These are phyloP conservation scores for Viola odorata DNA, from an alignment of 345 rosid species.

Conservation along the genomic window DNA sequence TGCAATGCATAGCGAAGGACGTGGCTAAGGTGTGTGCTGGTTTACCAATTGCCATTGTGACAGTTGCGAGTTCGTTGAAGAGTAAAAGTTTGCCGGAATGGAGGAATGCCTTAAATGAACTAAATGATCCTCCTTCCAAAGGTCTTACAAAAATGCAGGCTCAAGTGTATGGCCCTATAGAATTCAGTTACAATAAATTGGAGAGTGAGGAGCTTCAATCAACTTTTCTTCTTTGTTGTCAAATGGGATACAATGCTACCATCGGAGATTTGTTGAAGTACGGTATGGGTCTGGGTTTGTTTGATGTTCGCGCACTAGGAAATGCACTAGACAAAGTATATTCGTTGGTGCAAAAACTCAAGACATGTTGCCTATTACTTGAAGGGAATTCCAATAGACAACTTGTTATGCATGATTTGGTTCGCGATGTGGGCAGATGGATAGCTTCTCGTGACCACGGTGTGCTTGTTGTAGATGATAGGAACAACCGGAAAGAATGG, in stretches of 20 bases:
- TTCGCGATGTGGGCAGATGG: constrained; percentile 18
- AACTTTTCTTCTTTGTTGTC: constrained; percentile 22
- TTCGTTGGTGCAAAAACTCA: constrained; percentile 17
- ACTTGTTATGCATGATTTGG: constrained; percentile 25
- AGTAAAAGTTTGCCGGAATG: constrained; percentile 4
- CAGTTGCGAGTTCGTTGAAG: constrained; percentile 19
- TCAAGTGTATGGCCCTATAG: not conserved
- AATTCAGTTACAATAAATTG: constrained; percentile 23
- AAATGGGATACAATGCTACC: no score
- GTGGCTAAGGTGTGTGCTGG: constrained; percentile 23
- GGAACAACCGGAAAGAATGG: constrained; percentile 4
- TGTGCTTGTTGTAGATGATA: constrained; percentile 1
- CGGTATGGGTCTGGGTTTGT: constrained; percentile 16
- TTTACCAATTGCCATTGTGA: constrained; percentile 21
- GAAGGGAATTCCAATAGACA: not conserved
- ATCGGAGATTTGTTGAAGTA: not conserved
- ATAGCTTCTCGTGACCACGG: constrained; percentile 12
- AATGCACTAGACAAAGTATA: constrained; percentile 11
- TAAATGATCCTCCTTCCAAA: not conserved
- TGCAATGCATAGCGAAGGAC: constrained; percentile 9
- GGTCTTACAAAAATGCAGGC: not conserved
- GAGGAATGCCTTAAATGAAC: constrained; percentile 17
- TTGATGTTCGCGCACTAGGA: not conserved
- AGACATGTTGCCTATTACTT: constrained; percentile 18
- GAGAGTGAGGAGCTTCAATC: constrained; percentile 17